Conservation (phyloP, 306 rosid genomes). For the Rosa rugosa region DNA sequence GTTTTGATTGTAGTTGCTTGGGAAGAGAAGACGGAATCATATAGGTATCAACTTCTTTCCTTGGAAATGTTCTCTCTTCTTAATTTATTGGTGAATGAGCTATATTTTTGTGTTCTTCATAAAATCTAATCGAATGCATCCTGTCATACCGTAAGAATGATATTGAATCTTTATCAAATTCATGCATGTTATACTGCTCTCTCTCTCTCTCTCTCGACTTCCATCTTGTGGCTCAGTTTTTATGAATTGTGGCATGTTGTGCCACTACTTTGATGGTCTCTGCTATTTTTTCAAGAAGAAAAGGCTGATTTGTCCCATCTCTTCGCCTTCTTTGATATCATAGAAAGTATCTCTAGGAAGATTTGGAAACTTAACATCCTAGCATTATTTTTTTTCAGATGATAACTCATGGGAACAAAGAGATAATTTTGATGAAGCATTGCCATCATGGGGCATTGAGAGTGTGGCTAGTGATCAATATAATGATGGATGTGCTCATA, state of each 20-base stretch:
- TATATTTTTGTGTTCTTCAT: background rate
- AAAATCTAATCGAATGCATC: background rate
- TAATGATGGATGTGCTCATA: constrained; percentile 11
- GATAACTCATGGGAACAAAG: constrained; percentile 14
- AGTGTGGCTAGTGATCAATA: constrained; percentile 14
- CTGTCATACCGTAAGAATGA: background rate
- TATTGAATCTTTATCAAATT: background rate
- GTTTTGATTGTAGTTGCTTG: constrained; percentile 22
- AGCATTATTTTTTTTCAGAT: background rate
- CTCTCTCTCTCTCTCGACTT: background rate
- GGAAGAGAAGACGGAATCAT: constrained; percentile 9
- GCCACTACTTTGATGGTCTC: background rate
- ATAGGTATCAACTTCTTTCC: constrained; percentile 18
- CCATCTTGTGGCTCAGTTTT: background rate
- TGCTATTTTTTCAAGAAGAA: background rate
- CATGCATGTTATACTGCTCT: background rate
- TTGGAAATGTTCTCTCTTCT: background rate
- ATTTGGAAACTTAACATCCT: background rate
- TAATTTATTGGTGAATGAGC: background rate
- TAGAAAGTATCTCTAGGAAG: background rate
- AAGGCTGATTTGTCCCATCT: background rate
- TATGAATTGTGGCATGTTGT: background rate
- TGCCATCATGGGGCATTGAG: constrained; percentile 26
- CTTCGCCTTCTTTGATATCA: background rate
- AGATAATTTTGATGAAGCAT: constrained; percentile 15